A percentile compares a stretch with the other conserved stretches of the same genome.
These are phyloP conservation scores for Aspergillus bombycis DNA, from an alignment of 2,329 filamentous ascomycete genomes.

Conservation along the genomic window DNA sequence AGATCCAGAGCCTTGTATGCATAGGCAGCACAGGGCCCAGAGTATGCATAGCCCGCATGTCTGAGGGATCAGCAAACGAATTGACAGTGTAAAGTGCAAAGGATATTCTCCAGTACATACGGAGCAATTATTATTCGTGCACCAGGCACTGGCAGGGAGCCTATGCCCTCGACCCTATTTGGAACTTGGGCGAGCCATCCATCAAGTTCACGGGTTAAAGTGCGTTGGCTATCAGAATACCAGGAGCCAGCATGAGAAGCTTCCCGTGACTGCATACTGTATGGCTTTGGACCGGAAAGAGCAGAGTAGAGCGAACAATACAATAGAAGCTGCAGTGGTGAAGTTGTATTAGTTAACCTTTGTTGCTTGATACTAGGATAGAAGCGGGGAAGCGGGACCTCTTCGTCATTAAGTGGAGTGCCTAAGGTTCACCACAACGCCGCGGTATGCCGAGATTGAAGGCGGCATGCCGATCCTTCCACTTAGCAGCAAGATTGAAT, in stretches of 20 bases:
- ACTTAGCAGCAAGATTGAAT: background rate
- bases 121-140: constrained; percentile 90
- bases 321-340: background rate
- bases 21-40: constrained; percentile 88
- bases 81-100: background rate
- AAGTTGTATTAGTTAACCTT: background rate
- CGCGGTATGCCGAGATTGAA: constrained; percentile 16
- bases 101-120: constrained; percentile 58
- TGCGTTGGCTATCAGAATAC: constrained; percentile 68
- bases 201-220: constrained; percentile 72
- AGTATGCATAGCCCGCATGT: constrained; percentile 92
- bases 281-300: background rate
- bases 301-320: background rate
- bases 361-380: constrained; percentile 9
- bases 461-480: constrained; percentile 20
- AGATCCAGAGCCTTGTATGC: constrained; percentile 90
- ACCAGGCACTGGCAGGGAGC: constrained; percentile 68
- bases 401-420: constrained; percentile 24
- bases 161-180: constrained; percentile 63
- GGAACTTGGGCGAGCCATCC: constrained; percentile 74
- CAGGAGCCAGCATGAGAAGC: constrained; percentile 84
- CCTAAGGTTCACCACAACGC: background rate
- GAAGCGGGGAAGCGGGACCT: constrained; percentile 32
- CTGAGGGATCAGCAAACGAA: constrained; percentile 51
- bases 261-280: constrained; percentile 48